Evolutionary conservation across 441 rosid species (phyloP).

Genomic region (Syzygium malaccense): DNA sequence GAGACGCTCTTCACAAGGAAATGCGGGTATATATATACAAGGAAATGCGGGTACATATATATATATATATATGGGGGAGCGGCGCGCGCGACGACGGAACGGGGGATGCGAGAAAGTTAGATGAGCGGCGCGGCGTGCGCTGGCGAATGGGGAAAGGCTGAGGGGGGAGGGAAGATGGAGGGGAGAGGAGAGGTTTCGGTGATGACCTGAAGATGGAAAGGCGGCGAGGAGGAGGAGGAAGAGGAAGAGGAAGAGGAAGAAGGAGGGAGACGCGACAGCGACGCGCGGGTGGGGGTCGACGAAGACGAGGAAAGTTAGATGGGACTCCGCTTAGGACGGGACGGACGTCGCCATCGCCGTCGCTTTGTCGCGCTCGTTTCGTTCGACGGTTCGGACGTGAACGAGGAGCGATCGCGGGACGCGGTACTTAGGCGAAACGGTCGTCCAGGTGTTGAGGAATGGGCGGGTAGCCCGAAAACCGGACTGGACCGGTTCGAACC

Average conservation of each 20-base stretch:
- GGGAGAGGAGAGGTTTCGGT: background rate
- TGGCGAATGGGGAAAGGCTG: background rate
- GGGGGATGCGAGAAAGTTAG: constrained; percentile 4
- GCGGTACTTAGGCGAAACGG: background rate
- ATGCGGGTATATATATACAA: background rate
- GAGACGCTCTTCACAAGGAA: background rate
- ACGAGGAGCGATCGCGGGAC: background rate
- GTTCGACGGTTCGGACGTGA: background rate
- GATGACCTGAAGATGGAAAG: background rate
- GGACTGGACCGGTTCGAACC: background rate
- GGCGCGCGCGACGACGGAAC: background rate
- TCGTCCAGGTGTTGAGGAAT: background rate
- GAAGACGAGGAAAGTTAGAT: background rate
- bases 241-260: background rate
- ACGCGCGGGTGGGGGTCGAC: background rate
- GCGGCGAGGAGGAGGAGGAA: background rate
- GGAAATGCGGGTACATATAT: background rate
- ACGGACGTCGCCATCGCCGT: background rate
- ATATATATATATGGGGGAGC: too few species aligned
- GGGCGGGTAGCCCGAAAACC: background rate
- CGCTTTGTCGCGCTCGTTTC: background rate
- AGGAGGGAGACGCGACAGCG: background rate
- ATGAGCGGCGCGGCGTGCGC: background rate
- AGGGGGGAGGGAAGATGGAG: background rate
- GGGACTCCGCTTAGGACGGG: background rate